Evolutionary conservation across 129 eudicot genomes (phyloP).

Genomic region (Logfia minima): DNA sequence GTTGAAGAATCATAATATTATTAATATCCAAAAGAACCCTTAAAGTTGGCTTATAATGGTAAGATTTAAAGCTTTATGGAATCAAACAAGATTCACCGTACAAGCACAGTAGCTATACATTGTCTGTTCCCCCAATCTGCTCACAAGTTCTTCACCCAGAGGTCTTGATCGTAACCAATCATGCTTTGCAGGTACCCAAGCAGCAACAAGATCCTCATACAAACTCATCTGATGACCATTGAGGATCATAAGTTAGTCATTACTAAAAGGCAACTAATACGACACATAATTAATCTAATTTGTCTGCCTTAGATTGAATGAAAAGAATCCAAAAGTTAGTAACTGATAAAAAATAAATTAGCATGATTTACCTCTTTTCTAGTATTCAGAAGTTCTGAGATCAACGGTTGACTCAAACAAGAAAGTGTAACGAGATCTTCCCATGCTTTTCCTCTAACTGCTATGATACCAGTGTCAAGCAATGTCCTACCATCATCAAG

Average conservation of each 20-base stretch:
- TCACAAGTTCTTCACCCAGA: constrained; percentile 70
- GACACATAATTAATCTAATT: neutral
- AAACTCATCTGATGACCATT: constrained; percentile 70
- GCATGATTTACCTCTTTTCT: constrained; percentile 61
- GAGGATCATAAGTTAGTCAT: neutral
- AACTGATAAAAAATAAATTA: neutral
- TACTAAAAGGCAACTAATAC: neutral
- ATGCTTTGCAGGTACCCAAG: constrained; percentile 97
- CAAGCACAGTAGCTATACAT: constrained; percentile 97
- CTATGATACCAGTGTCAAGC: constrained; percentile 91
- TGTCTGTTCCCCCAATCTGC: constrained; percentile 67
- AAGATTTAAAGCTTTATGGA: constrained; percentile 28
- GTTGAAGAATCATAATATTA: constrained; percentile 8
- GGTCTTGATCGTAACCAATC: constrained; percentile 82
- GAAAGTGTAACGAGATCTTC: constrained; percentile 73
- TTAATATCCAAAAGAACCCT: constrained; percentile 1
- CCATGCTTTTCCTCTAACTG: constrained; percentile 95
- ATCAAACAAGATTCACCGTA: constrained; percentile 47
- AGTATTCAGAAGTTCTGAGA: constrained; percentile 62
- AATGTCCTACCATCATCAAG: constrained; percentile 89
- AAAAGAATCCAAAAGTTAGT: neutral
- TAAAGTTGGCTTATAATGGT: constrained; percentile 3
- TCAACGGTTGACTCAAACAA: constrained; percentile 69
- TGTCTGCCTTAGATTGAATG: neutral
- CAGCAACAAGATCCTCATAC: constrained; percentile 96